phyloP scores from a whole-genome alignment of 768 basidiomycete species.

The Rhodosporidiobolus sp. region DNA sequence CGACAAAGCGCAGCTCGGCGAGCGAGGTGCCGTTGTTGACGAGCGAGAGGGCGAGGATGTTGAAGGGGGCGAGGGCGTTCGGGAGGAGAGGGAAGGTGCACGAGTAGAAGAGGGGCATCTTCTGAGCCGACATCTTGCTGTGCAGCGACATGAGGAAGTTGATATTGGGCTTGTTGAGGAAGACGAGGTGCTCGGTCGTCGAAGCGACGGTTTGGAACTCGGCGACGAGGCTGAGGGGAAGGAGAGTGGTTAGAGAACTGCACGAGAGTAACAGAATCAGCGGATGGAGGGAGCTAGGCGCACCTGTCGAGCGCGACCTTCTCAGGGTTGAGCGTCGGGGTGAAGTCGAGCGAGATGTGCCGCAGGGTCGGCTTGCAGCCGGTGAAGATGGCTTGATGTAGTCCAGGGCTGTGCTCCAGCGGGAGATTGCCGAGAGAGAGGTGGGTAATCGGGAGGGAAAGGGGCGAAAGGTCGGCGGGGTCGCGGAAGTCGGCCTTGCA shows the following conservation, averaged over 20 bases:
- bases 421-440: slow-evolving; percentile 27
- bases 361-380: slow-evolving; percentile 20
- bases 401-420: neutral
- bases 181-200: slow-evolving; percentile 24
- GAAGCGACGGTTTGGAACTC: slow-evolving; percentile 26
- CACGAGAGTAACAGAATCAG: too few relatives aligned
- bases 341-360: slow-evolving; percentile 28
- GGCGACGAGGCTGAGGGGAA: slow-evolving; percentile 14
- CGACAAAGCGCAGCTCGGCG: slow-evolving; percentile 27
- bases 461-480: slow-evolving; percentile 9
- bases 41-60: slow-evolving; percentile 32
- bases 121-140: slow-evolving; percentile 31
- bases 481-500: slow-evolving; percentile 29
- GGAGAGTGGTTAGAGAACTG: too few relatives aligned
- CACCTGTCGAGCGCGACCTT: slow-evolving; percentile 20
- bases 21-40: slow-evolving; percentile 35
- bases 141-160: slow-evolving; percentile 36
- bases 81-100: slow-evolving; percentile 28
- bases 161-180: slow-evolving; percentile 34
- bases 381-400: slow-evolving; percentile 28
- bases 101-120: slow-evolving; percentile 31
- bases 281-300: too few relatives aligned
- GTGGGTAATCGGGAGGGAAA: slow-evolving; percentile 17
- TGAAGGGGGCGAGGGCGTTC: slow-evolving; percentile 36
- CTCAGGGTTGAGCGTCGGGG: neutral